Evolutionary conservation across 371 early-diverging fungal species (phyloP).

Genomic region (Syncephalastrum monosporum): DNA sequence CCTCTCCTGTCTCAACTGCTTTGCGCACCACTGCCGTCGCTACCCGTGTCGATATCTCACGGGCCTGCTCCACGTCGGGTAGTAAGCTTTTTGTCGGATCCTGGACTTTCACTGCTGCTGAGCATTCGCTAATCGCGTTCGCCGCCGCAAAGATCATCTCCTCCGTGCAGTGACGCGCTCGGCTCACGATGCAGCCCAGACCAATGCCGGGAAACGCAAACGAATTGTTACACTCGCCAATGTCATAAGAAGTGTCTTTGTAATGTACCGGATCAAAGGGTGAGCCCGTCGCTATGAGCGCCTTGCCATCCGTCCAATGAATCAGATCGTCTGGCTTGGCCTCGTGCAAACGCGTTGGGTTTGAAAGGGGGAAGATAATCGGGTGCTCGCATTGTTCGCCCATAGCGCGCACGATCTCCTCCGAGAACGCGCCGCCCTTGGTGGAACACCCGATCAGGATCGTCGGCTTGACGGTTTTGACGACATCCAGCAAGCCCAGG

Average conservation of each 20-base stretch:
- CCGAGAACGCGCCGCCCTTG: conserved; percentile 21
- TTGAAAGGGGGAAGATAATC: conserved; percentile 33
- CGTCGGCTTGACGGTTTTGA: conserved; percentile 29
- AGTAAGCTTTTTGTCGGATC: conserved; percentile 12
- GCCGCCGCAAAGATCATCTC: conserved; percentile 19
- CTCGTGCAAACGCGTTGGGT: conserved; percentile 23
- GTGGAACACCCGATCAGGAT: conserved; percentile 32
- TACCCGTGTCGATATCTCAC: conserved; percentile 9
- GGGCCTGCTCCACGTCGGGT: conserved; percentile 14
- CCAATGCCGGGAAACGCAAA: conserved; percentile 38
- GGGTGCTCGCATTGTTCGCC: conserved; percentile 20
- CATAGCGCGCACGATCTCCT: conserved; percentile 26
- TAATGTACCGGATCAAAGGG: conserved; percentile 30
- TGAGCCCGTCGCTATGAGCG: conserved; percentile 29
- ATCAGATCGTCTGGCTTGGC: conserved; percentile 15
- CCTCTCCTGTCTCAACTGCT: conserved; percentile 12
- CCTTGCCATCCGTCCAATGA: conserved; percentile 25
- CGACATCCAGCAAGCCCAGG: conserved; percentile 20
- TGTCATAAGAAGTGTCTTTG: conserved; percentile 14
- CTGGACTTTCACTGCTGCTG: conserved; percentile 10
- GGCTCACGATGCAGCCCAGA: conserved; percentile 19
- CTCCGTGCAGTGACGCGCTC: conserved; percentile 17
- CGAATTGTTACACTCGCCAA: conserved; percentile 29
- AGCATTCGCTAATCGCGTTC: conserved; percentile 16
- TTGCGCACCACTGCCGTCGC: conserved; percentile 12